Evolutionary conservation across 306 rosid species (phyloP).

Genomic region (Comarum palustre): DNA sequence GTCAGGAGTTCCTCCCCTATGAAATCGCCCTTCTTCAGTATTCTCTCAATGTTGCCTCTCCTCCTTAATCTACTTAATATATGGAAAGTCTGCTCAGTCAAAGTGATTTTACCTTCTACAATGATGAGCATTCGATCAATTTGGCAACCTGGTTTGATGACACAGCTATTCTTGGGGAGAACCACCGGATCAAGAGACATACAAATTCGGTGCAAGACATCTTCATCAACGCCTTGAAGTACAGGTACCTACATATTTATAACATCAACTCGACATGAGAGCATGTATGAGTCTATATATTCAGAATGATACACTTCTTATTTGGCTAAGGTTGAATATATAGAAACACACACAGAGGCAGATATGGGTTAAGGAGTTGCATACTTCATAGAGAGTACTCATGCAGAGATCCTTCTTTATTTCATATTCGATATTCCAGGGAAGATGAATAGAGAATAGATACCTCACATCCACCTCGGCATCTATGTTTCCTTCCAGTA

Average conservation of each 20-base stretch:
- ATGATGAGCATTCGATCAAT: conserved; percentile 12
- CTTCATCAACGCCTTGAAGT: background rate
- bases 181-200: background rate
- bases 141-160: background rate
- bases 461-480: conserved; percentile 20
- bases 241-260: background rate
- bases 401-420: background rate
- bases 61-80: background rate
- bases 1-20: background rate
- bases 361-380: background rate
- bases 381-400: background rate
- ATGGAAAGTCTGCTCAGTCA: background rate
- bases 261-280: background rate
- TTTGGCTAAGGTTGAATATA: background rate
- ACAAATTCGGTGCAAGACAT: background rate
- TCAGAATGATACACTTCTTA: background rate
- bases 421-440: background rate
- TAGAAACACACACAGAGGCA: background rate
- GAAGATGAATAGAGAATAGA: conserved; percentile 4
- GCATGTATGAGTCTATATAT: background rate
- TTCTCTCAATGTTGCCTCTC: background rate
- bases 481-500: conserved; percentile 11
- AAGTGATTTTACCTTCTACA: background rate
- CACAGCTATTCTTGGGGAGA: background rate
- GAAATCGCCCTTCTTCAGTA: background rate